These are phyloP conservation scores for Vittaforma corneae DNA, from an alignment of 371 early-diverging fungal genomes.

Conservation along the genomic window DNA sequence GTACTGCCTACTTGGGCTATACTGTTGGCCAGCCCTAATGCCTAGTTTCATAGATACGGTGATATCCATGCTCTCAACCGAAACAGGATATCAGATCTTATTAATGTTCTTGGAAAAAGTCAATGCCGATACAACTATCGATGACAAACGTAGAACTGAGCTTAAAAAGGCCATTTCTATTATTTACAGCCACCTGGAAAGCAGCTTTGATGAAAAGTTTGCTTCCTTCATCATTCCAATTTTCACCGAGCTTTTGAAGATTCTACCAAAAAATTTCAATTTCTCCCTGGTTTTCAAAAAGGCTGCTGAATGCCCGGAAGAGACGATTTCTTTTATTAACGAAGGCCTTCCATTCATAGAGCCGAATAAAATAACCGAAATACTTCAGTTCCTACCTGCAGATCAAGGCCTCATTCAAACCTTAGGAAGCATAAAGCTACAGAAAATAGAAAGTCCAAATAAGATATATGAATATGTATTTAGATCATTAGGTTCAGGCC, in stretches of 20 bases:
- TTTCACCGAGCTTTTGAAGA: constrained; percentile 37
- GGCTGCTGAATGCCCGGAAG: constrained; percentile 20
- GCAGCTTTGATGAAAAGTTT: constrained; percentile 23
- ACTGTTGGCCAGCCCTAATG: constrained; percentile 53
- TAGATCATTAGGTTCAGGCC: constrained; percentile 20
- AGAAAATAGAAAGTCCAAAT: constrained; percentile 3
- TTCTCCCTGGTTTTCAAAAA: constrained; percentile 29
- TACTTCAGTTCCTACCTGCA: constrained; percentile 14
- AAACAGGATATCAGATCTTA: constrained; percentile 43
- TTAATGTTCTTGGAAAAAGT: constrained; percentile 44
- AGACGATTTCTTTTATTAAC: constrained; percentile 38
- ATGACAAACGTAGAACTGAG: constrained; percentile 55
- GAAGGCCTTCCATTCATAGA: constrained; percentile 21
- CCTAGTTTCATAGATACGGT: constrained; percentile 46
- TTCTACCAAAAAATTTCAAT: constrained; percentile 39
- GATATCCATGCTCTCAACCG: constrained; percentile 21
- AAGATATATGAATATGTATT: constrained; percentile 44
- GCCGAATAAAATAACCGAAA: constrained; percentile 22
- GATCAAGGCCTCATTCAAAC: constrained; percentile 20
- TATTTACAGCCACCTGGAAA: constrained; percentile 33
- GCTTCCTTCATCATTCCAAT: constrained; percentile 35
- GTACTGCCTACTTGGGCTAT: constrained; percentile 50
- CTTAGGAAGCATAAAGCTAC: constrained; percentile 25
- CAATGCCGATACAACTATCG: constrained; percentile 50
- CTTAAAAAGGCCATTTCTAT: constrained; percentile 46